Evolutionary conservation across 2,329 filamentous ascomycete species (phyloP), one percentile per base, ranked within the genome.

Genomic region (Pseudogymnoascus sp.): DNA sequence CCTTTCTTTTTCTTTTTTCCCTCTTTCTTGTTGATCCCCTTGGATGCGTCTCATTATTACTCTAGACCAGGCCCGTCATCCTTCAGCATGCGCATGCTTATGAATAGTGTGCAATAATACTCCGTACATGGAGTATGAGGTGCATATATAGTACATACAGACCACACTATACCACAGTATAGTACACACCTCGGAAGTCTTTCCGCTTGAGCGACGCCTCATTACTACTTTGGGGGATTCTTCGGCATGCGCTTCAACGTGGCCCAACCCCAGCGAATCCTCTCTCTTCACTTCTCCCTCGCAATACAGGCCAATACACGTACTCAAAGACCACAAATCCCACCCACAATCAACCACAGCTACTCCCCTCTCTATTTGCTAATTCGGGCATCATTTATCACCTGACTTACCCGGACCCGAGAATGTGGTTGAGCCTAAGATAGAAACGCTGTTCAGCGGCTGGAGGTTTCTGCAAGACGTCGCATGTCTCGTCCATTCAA

Each of bases 401-500:
- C 42, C 42, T 52, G 42, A 52, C 42, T 52, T 52, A 52, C 42
- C 42, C 42, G 42, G 42, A 52, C 42, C 42, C 42, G 42, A 52
- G 42, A 52, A 52, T 52, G 42, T 52, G 42, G 42, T 52, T 52
- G 42, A 52, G 42, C 30, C 42, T 52, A 52, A 30, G 42, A 52
- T 52, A 52, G 42, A 52, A 49, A 52, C 42, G 23, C 42, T 52
- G 42, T 28, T 52, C 42, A 52, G 42, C 42, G 42, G 42, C 42
- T 52, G 42, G 42, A 52, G 42, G 42, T 52, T 52, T 30, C 42
- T 52, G 23, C 42, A 52, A 52, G 42, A 52, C 42, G 23, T 52
- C 42, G 42, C 42, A 52, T 52, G 42, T 52, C 42, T 30, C 23
- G 42, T 28, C 42, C 42, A 30, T 52, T 52, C 42, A 16, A 4